These are phyloP conservation scores for Pneumocystis oryctolagi DNA, from an alignment of 1,139 yeast genomes.

Conservation along the genomic window DNA sequence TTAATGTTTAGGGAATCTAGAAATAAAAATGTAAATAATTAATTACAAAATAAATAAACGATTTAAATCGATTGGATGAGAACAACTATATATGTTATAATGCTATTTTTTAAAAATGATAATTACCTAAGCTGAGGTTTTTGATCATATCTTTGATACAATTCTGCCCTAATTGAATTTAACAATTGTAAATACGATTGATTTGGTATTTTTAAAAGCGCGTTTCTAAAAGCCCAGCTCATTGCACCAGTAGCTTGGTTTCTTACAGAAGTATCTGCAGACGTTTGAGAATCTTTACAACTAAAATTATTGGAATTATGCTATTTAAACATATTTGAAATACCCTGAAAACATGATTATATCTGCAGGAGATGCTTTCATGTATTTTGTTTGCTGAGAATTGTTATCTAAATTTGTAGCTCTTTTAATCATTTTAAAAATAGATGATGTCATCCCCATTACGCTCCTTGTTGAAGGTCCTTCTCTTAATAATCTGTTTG, in stretches of 20 bases:
- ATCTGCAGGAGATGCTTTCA: slow-evolving; percentile 77
- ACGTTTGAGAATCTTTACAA: slow-evolving; percentile 8
- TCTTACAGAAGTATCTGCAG: slow-evolving; percentile 8
- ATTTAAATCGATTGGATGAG: background rate
- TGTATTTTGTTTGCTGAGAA: slow-evolving; percentile 32
- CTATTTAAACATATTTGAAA: slow-evolving; percentile 57
- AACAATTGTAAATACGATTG: slow-evolving; percentile 66
- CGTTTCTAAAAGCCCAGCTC: slow-evolving; percentile 78
- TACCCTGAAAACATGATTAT: slow-evolving; percentile 79
- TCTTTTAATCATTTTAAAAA: slow-evolving; percentile 34
- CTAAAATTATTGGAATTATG: slow-evolving; percentile 9
- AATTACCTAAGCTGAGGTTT: background rate
- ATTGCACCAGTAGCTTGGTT: slow-evolving; percentile 78
- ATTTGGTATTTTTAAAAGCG: slow-evolving; percentile 48
- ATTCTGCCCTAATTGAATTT: slow-evolving; percentile 59
- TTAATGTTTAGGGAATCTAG: background rate
- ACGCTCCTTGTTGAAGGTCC: slow-evolving; percentile 46
- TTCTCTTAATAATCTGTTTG: slow-evolving; percentile 57
- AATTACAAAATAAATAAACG: background rate
- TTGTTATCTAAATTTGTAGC: slow-evolving; percentile 35
- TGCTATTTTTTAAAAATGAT: background rate
- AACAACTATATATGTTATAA: background rate
- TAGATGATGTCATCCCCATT: slow-evolving; percentile 50
- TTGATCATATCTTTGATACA: background rate
- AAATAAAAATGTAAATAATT: background rate